phyloP scores from a whole-genome alignment of 257 asterid species.

The Fraxinus excelsior region DNA sequence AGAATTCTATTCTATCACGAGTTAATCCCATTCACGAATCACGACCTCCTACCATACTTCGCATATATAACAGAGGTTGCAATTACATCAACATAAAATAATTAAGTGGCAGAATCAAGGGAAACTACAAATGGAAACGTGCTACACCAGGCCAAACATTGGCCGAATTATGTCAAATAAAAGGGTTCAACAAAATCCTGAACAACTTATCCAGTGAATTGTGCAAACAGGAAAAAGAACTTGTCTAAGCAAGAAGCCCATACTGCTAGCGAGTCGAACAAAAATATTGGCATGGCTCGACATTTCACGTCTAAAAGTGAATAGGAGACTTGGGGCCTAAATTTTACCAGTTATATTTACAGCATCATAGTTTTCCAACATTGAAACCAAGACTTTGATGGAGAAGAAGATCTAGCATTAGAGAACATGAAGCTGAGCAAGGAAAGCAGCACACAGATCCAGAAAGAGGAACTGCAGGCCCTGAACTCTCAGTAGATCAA shows the following conservation, averaged over 20 bases:
- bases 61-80: neutral
- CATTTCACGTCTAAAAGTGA: slow-evolving; percentile 31
- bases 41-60: neutral
- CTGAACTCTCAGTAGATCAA: slow-evolving; percentile 83
- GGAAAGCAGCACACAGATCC: slow-evolving; percentile 89
- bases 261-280: slow-evolving; percentile 36
- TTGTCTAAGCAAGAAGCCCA: slow-evolving; percentile 29
- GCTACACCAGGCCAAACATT: slow-evolving; percentile 17
- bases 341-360: slow-evolving; percentile 43
- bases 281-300: slow-evolving; percentile 38
- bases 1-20: neutral
- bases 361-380: slow-evolving; percentile 17
- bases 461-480: slow-evolving; percentile 87
- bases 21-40: slow-evolving; percentile 4
- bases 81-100: neutral
- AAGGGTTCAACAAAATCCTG: slow-evolving; percentile 16
- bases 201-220: neutral
- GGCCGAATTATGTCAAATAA: slow-evolving; percentile 22
- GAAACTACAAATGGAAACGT: slow-evolving; percentile 21
- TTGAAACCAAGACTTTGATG: neutral
- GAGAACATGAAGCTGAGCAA: slow-evolving; percentile 84
- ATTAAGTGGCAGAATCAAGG: slow-evolving; percentile 3
- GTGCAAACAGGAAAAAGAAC: slow-evolving; percentile 11
- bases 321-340: slow-evolving; percentile 22
- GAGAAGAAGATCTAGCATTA: slow-evolving; percentile 28